These are phyloP conservation scores for Plectosphaerella sp. DNA, from an alignment of 2,329 filamentous ascomycete genomes.

Conservation along the genomic window DNA sequence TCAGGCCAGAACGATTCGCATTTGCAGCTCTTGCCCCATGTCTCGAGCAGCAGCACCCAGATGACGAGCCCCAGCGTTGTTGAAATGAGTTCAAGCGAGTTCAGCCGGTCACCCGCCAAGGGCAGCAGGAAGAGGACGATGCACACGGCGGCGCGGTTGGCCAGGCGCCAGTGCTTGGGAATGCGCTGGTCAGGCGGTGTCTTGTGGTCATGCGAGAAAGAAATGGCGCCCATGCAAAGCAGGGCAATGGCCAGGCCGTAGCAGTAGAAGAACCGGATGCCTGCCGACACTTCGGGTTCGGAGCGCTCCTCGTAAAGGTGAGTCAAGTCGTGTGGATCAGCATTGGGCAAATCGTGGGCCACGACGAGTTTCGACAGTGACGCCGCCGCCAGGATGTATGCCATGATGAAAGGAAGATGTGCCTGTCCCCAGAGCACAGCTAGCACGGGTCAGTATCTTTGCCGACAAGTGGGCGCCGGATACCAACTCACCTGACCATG, in stretches of 20 bases:
- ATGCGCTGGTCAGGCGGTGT: slow-evolving; percentile 42
- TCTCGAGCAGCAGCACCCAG: slow-evolving; percentile 42
- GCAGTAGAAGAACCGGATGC: slow-evolving; percentile 61
- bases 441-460: background rate
- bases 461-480: slow-evolving; percentile 19
- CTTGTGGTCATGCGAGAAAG: slow-evolving; percentile 52
- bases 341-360: slow-evolving; percentile 46
- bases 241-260: slow-evolving; percentile 54
- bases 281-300: slow-evolving; percentile 42
- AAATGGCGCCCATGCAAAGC: slow-evolving; percentile 49
- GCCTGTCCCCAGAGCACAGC: slow-evolving; percentile 48
- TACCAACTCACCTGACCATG: slow-evolving; percentile 7
- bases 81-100: slow-evolving; percentile 39
- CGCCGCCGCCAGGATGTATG: slow-evolving; percentile 55
- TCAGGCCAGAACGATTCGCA: slow-evolving; percentile 38
- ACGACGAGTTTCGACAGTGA: slow-evolving; percentile 56
- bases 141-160: slow-evolving; percentile 43
- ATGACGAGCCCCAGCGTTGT: slow-evolving; percentile 38
- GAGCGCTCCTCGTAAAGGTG: slow-evolving; percentile 44
- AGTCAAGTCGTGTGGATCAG: slow-evolving; percentile 43
- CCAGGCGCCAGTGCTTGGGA: slow-evolving; percentile 44
- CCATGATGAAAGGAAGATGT: slow-evolving; percentile 60
- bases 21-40: slow-evolving; percentile 43
- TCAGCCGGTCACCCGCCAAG: slow-evolving; percentile 34
- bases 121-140: slow-evolving; percentile 52